A percentile compares a stretch with the other conserved stretches of the same genome.
phyloP scores from a whole-genome alignment of 495 filamentous ascomycete genomes.

The Opeltia flavorubescens region DNA sequence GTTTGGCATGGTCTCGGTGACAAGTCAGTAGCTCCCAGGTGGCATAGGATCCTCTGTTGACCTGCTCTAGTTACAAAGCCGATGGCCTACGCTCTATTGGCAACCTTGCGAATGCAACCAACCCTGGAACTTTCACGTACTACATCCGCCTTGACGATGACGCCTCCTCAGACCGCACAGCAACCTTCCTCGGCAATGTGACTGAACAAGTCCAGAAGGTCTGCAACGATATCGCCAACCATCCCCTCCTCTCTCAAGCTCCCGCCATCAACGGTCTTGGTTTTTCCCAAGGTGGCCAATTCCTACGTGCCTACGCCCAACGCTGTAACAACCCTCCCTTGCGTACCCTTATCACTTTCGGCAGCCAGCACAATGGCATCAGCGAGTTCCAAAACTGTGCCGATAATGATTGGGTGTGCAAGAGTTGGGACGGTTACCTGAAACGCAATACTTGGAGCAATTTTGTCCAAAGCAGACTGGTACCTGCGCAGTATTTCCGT shows the following conservation, averaged over 20 bases:
- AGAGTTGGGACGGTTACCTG: constrained; percentile 57
- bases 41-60: constrained; percentile 4
- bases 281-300: constrained; percentile 92
- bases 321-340: constrained; percentile 75
- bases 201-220: constrained; percentile 64
- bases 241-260: constrained; percentile 68
- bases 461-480: constrained; percentile 61
- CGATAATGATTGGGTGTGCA: constrained; percentile 64
- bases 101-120: constrained; percentile 48
- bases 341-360: constrained; percentile 76
- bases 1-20: constrained; percentile 84
- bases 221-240: constrained; percentile 61
- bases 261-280: constrained; percentile 80
- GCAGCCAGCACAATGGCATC: constrained; percentile 91
- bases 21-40: constrained; percentile 12
- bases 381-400: constrained; percentile 57
- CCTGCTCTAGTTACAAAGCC: constrained; percentile 53
- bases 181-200: constrained; percentile 84
- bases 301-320: constrained; percentile 86
- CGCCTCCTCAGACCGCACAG: constrained; percentile 51
- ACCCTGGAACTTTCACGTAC: constrained; percentile 78
- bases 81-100: constrained; percentile 59
- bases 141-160: constrained; percentile 60
- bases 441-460: constrained; percentile 58
- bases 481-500: constrained; percentile 93